phyloP scores from a whole-genome alignment of 2,329 filamentous ascomycete species.

The Aureobasidium sp. region DNA sequence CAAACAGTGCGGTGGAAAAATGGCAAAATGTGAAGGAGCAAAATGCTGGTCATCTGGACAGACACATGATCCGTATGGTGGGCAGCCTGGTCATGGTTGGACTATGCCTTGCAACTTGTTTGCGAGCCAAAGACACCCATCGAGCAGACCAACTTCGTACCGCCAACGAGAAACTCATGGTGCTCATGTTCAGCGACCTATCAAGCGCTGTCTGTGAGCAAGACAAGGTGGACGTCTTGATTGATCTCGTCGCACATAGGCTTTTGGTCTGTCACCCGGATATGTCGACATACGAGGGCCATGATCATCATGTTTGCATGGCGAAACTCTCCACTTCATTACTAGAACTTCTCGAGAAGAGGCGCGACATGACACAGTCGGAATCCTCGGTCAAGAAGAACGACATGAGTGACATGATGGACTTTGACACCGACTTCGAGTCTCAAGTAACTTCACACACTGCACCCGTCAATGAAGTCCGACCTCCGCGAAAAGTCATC shows the following conservation, averaged over 20 bases:
- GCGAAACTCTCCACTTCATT: not conserved
- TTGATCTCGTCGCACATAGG: constrained; percentile 27
- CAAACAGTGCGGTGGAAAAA: not conserved
- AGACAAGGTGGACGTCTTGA: constrained; percentile 35
- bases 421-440: constrained; percentile 12
- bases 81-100: constrained; percentile 39
- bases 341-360: not conserved
- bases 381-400: not conserved
- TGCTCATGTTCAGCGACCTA: constrained; percentile 28
- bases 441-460: constrained; percentile 3
- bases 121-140: constrained; percentile 21
- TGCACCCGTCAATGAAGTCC: not conserved
- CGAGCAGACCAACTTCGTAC: constrained; percentile 22
- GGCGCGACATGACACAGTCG: not conserved
- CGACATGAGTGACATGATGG: constrained; percentile 9
- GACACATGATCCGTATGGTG: constrained; percentile 43
- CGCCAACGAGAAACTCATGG: constrained; percentile 20
- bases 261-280: not conserved
- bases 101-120: constrained; percentile 25
- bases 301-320: not conserved
- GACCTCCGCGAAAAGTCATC: not conserved
- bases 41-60: constrained; percentile 27
- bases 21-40: constrained; percentile 5
- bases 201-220: constrained; percentile 31
- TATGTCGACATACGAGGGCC: not conserved